These are phyloP conservation scores for Penicillium roqueforti DNA, from an alignment of 495 filamentous ascomycete species.

Conservation along the genomic window DNA sequence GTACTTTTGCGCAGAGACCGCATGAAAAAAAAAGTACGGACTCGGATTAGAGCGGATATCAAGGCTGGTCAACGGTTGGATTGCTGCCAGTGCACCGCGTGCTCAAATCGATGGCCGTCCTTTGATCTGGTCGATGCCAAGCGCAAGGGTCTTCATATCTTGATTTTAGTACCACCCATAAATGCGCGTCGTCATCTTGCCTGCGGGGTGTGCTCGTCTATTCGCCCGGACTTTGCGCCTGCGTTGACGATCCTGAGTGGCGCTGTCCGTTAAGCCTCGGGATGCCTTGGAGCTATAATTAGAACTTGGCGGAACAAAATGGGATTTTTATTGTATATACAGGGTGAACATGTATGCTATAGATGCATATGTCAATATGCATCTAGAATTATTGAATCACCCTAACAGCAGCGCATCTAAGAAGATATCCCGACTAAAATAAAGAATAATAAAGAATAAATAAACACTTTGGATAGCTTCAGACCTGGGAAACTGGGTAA, in stretches of 20 bases:
- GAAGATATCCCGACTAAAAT: neutral
- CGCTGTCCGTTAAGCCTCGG: neutral
- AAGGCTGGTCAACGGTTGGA: neutral
- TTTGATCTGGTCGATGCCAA: neutral
- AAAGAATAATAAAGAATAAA: neutral
- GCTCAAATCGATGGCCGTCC: too few relatives aligned
- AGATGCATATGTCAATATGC: neutral
- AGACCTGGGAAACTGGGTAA: neutral
- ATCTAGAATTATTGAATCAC: neutral
- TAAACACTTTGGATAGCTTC: neutral
- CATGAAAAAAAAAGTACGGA: neutral
- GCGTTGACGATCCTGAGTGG: slow-evolving; percentile 1
- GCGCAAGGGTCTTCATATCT: neutral
- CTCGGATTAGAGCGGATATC: neutral
- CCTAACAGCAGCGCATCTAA: neutral
- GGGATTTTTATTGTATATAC: neutral
- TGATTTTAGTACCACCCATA: neutral
- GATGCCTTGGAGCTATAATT: neutral
- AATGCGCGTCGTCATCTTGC: neutral
- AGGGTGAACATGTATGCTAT: neutral
- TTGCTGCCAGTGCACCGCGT: neutral
- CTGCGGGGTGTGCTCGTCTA: neutral
- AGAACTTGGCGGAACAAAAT: neutral
- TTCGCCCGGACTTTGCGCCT: neutral
- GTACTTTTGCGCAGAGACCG: neutral